These are phyloP conservation scores for Boeremia exigua DNA, from an alignment of 2,329 filamentous ascomycete species.

Conservation along the genomic window DNA sequence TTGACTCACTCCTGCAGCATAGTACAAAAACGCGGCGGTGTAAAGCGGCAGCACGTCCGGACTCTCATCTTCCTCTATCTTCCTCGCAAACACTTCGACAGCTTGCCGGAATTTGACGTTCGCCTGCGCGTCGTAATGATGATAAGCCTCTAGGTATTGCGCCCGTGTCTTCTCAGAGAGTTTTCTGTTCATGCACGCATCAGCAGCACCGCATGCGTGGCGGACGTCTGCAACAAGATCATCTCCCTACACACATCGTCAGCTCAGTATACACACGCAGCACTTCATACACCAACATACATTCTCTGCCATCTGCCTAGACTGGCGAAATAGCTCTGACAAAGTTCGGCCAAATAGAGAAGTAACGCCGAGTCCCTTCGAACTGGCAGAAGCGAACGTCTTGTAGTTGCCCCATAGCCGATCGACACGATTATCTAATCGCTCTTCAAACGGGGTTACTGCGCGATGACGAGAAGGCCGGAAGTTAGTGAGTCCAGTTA, in stretches of 20 bases:
- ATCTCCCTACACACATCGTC: neutral
- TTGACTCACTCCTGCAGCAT: conserved; percentile 3
- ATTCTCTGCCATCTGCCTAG: conserved; percentile 8
- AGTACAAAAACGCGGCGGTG: conserved; percentile 1
- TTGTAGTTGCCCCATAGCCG: conserved; percentile 9
- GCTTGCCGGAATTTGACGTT: neutral
- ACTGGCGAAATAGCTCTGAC: conserved; percentile 3
- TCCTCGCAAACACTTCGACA: neutral
- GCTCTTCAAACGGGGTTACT: neutral
- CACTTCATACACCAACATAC: neutral
- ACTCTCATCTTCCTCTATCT: neutral
- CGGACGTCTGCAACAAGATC: conserved; percentile 3
- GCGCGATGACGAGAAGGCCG: neutral
- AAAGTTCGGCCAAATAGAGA: conserved; percentile 2
- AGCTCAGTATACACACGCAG: neutral
- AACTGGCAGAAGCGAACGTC: conserved; percentile 1
- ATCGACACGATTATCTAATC: neutral
- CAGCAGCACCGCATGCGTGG: conserved; percentile 1
- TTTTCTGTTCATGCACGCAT: conserved; percentile 1
- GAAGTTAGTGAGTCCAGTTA: neutral
- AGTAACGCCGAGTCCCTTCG: neutral
- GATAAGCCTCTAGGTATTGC: neutral
- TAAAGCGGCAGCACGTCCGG: conserved; percentile 4
- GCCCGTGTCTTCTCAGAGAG: neutral
- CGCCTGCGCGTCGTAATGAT: neutral